A percentile compares a stretch with the other conserved stretches of the same genome.
Conservation (phyloP, 345 rosid genomes). For the Cochlearia excelsa region DNA sequence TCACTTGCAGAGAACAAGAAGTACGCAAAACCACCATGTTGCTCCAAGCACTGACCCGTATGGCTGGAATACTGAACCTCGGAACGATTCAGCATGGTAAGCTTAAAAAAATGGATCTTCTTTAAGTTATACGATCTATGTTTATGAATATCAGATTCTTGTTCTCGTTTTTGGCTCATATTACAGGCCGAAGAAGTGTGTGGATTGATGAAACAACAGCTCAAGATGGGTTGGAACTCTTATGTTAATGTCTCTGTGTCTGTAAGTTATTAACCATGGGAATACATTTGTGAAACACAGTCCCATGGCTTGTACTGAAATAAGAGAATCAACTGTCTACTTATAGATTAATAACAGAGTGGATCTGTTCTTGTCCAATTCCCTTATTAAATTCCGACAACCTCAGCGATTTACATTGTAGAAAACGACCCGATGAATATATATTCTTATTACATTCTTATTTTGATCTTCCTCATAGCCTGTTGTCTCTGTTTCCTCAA, state of each 20-base stretch:
- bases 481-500: too few relatives aligned
- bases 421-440: too few relatives aligned
- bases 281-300: constrained; percentile 39
- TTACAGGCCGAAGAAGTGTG: constrained; percentile 32
- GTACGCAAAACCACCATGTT: constrained; percentile 24
- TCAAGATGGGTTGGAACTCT: not conserved
- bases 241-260: too few relatives aligned
- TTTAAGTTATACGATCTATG: not conserved
- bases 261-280: too few relatives aligned
- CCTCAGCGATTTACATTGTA: constrained; percentile 30
- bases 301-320: constrained; percentile 26
- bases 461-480: too few relatives aligned
- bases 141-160: constrained; percentile 17
- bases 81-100: constrained; percentile 30
- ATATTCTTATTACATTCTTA: too few relatives aligned
- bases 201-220: constrained; percentile 27
- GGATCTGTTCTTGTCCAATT: constrained; percentile 28
- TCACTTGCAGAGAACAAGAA: constrained; percentile 24
- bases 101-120: not conserved
- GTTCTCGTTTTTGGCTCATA: constrained; percentile 5
- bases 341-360: constrained; percentile 25
- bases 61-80: constrained; percentile 32
- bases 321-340: constrained; percentile 25
- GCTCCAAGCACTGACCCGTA: constrained; percentile 17
- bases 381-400: constrained; percentile 21